A percentile compares a stretch with the other conserved stretches of the same genome.
Conservation (phyloP, 2,329 filamentous ascomycete genomes). For the Fusarium setosum region DNA sequence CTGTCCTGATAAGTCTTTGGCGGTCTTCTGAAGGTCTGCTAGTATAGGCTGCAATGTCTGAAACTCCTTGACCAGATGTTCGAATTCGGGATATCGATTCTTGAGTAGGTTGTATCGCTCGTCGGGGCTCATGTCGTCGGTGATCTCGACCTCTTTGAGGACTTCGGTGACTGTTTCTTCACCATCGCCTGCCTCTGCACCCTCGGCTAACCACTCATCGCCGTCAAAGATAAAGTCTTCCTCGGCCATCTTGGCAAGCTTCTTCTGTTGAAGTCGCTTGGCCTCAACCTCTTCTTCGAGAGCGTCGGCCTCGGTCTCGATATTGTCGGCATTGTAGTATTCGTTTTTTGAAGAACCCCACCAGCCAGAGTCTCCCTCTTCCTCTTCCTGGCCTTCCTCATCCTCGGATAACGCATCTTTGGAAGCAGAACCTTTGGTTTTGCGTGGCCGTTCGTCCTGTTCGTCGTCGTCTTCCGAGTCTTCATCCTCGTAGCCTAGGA, state of each 20-base stretch:
- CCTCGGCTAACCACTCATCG: slow-evolving; percentile 79
- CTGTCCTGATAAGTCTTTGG: slow-evolving; percentile 61
- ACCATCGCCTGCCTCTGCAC: slow-evolving; percentile 61
- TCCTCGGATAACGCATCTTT: slow-evolving; percentile 57
- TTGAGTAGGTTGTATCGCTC: slow-evolving; percentile 82
- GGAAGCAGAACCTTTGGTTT: slow-evolving; percentile 43
- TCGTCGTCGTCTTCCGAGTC: slow-evolving; percentile 61
- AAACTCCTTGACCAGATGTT: slow-evolving; percentile 85
- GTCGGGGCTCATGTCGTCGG: slow-evolving; percentile 79
- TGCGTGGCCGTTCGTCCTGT: slow-evolving; percentile 49
- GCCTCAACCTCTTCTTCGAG: slow-evolving; percentile 94
- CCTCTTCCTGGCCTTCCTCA: slow-evolving; percentile 65
- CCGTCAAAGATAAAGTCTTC: slow-evolving; percentile 95
- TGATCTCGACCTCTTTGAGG: slow-evolving; percentile 85
- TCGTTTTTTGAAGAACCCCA: slow-evolving; percentile 92
- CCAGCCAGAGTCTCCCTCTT: slow-evolving; percentile 71
- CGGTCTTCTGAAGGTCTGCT: slow-evolving; percentile 66
- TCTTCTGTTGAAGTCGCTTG: slow-evolving; percentile 88
- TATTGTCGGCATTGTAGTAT: slow-evolving; percentile 89
- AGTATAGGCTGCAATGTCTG: slow-evolving; percentile 76
- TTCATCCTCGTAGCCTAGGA: slow-evolving; percentile 62
- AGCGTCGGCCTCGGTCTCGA: slow-evolving; percentile 75
- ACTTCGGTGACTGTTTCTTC: slow-evolving; percentile 82
- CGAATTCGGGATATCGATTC: slow-evolving; percentile 90
- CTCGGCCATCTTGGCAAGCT: slow-evolving; percentile 87